phyloP scores from a whole-genome alignment of 768 basidiomycete genomes.

The Chalciporus chontae region DNA sequence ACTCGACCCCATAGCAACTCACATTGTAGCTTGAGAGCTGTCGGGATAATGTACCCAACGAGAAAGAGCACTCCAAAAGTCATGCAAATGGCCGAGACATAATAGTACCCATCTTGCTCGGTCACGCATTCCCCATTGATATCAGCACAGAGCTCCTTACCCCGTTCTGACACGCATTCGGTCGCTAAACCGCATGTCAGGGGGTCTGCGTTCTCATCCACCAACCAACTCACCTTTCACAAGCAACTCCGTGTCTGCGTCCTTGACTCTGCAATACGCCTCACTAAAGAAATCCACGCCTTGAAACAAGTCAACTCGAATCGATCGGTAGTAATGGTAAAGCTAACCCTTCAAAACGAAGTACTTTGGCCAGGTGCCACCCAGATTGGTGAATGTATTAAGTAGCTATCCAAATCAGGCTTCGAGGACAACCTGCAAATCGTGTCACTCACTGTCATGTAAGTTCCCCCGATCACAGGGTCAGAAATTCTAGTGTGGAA shows the following conservation, averaged over 20 bases:
- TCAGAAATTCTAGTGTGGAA: constrained; percentile 98
- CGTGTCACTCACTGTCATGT: constrained; percentile 81
- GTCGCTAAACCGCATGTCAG: constrained; percentile 43
- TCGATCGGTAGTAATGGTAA: neutral
- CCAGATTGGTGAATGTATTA: constrained; percentile 94
- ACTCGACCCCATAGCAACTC: constrained; percentile 25
- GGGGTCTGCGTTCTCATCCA: neutral
- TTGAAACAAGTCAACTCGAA: constrained; percentile 26
- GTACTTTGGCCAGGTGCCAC: constrained; percentile 97
- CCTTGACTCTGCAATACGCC: constrained; percentile 76
- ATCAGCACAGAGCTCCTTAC: constrained; percentile 72
- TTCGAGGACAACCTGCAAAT: constrained; percentile 1
- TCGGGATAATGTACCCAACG: constrained; percentile 76
- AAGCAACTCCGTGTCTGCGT: constrained; percentile 47
- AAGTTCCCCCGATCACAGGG: constrained; percentile 95
- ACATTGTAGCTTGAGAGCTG: constrained; percentile 85
- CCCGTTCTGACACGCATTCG: constrained; percentile 92
- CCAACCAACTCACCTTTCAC: constrained; percentile 46
- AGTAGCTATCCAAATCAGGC: constrained; percentile 54
- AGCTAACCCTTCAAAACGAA: constrained; percentile 84
- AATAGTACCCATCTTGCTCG: constrained; percentile 90
- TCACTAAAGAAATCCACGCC: constrained; percentile 87
- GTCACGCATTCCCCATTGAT: constrained; percentile 79
- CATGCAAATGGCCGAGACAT: constrained; percentile 77
- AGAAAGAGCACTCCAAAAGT: constrained; percentile 71